Evolutionary conservation across 2,329 filamentous ascomycete genomes (phyloP).

Genomic region (Phyllosticta citribraziliensis): DNA sequence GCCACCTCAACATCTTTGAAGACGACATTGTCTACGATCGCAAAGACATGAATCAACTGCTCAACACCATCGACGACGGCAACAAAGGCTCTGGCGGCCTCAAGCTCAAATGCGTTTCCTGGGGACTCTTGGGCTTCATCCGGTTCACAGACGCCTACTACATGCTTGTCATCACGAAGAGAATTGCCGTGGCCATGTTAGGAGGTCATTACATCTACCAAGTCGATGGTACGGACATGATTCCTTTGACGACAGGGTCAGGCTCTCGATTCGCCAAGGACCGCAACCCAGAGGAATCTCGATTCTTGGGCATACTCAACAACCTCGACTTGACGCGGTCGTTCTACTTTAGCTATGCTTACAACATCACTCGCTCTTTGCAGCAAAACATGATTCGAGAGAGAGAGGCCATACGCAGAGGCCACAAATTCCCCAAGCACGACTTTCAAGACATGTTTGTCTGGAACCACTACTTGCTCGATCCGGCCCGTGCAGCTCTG

Average conservation of each 20-base stretch:
- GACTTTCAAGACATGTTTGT: constrained; percentile 94
- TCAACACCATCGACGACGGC: constrained; percentile 90
- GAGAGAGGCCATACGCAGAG: constrained; percentile 58
- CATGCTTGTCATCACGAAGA: constrained; percentile 93
- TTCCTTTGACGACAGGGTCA: constrained; percentile 68
- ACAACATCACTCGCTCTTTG: constrained; percentile 85
- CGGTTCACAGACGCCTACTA: constrained; percentile 93
- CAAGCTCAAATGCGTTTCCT: constrained; percentile 79
- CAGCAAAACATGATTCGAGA: constrained; percentile 87
- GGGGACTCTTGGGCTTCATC: constrained; percentile 92
- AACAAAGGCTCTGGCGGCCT: constrained; percentile 86
- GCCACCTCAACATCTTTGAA: constrained; percentile 74
- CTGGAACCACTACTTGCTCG: constrained; percentile 86
- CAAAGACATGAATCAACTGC: constrained; percentile 83
- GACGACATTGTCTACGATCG: constrained; percentile 93
- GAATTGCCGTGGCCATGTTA: constrained; percentile 90
- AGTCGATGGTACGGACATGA: constrained; percentile 83
- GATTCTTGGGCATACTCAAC: constrained; percentile 79
- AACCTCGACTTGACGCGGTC: constrained; percentile 83
- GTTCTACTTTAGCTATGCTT: constrained; percentile 98
- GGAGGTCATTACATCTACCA: constrained; percentile 95
- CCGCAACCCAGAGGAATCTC: constrained; percentile 76
- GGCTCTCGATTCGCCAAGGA: constrained; percentile 64
- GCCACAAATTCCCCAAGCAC: constrained; percentile 48
- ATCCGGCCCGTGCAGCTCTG: constrained; percentile 59